Evolutionary conservation across 192 early-diverging fungal species (phyloP).

Genomic region (Haplosporangium gracile): DNA sequence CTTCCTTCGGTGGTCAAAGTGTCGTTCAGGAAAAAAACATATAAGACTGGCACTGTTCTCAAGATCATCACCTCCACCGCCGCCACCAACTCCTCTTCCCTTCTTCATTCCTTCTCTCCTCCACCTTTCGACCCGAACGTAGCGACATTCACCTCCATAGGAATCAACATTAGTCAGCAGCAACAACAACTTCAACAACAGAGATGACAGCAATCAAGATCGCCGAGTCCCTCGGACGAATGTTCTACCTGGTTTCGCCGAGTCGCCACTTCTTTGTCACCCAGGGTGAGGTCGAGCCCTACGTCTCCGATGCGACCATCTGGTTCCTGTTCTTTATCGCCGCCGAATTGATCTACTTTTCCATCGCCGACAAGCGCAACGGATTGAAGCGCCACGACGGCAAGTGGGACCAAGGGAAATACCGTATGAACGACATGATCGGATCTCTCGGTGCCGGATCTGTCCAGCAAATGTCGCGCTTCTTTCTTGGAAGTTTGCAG

Average conservation of each 20-base stretch:
- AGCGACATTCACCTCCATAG: neutral
- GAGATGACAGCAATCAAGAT: slow-evolving; percentile 50
- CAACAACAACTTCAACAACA: neutral
- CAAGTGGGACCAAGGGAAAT: slow-evolving; percentile 57
- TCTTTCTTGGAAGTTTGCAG: slow-evolving; percentile 61
- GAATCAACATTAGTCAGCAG: neutral
- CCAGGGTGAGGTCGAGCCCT: slow-evolving; percentile 62
- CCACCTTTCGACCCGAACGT: neutral
- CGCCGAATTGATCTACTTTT: slow-evolving; percentile 50
- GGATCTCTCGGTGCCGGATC: slow-evolving; percentile 65
- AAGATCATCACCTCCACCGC: neutral
- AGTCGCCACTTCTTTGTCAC: slow-evolving; percentile 54
- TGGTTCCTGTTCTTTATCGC: slow-evolving; percentile 64
- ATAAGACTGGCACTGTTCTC: neutral
- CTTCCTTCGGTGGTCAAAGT: neutral
- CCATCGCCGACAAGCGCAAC: slow-evolving; percentile 41
- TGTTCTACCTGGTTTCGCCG: slow-evolving; percentile 70
- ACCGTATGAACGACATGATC: slow-evolving; percentile 68
- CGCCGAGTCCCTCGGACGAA: slow-evolving; percentile 59
- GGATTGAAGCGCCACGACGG: slow-evolving; percentile 50
- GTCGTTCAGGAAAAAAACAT: neutral
- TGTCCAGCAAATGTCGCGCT: slow-evolving; percentile 64
- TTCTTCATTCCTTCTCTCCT: neutral
- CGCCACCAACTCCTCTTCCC: neutral
- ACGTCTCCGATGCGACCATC: slow-evolving; percentile 64